These are phyloP conservation scores for Albifimbria verrucaria DNA, from an alignment of 2,329 filamentous ascomycete genomes.

Conservation along the genomic window DNA sequence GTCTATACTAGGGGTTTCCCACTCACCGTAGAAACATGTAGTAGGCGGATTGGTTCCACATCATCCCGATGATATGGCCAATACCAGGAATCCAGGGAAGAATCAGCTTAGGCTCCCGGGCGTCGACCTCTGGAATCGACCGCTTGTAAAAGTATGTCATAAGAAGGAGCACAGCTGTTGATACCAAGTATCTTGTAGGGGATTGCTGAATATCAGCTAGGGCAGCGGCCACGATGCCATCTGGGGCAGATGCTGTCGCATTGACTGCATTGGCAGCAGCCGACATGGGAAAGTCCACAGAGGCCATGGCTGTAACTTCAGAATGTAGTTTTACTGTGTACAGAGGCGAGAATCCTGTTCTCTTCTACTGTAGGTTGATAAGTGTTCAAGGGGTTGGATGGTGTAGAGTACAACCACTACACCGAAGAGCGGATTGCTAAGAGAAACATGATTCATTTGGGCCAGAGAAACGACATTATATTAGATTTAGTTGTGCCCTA, in stretches of 20 bases:
- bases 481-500: too few species aligned
- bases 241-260: background rate
- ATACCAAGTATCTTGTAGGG: background rate
- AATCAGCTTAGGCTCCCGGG: slow-evolving; percentile 39
- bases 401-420: too few species aligned
- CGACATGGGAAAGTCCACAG: background rate
- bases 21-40: slow-evolving; percentile 33
- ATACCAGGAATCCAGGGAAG: slow-evolving; percentile 38
- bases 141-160: slow-evolving; percentile 9
- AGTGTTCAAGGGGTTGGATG: too few species aligned
- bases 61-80: slow-evolving; percentile 42
- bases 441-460: too few species aligned
- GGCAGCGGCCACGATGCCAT: background rate
- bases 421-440: too few species aligned
- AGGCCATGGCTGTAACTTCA: background rate
- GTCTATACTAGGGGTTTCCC: background rate
- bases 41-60: slow-evolving; percentile 33
- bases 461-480: too few species aligned
- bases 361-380: too few species aligned
- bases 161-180: background rate
- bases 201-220: background rate
- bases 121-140: slow-evolving; percentile 18
- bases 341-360: too few species aligned
- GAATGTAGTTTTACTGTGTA: too few species aligned
- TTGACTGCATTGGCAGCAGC: background rate